phyloP scores from a whole-genome alignment of 176 grass and related monocot species.

The Aegilops tauschii region DNA sequence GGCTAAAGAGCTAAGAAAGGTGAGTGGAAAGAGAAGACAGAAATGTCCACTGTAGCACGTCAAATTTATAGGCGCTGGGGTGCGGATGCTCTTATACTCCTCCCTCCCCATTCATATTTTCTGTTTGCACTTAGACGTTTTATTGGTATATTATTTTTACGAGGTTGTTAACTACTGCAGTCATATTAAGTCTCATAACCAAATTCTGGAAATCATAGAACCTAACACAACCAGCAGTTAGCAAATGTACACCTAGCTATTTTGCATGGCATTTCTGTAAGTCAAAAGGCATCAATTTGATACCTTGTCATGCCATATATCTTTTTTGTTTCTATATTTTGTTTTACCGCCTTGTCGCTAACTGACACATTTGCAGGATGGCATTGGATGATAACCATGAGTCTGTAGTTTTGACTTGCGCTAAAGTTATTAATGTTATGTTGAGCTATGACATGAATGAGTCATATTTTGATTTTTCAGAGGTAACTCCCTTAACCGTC shows the following conservation, averaged over 20 bases:
- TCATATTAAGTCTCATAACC: background rate
- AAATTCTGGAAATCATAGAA: slow-evolving; percentile 3
- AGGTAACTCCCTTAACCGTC: slow-evolving; percentile 45
- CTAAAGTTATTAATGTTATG: slow-evolving; percentile 66
- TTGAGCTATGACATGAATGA: slow-evolving; percentile 79
- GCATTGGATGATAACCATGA: slow-evolving; percentile 95
- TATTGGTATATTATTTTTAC: background rate
- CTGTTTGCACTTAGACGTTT: background rate
- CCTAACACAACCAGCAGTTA: background rate
- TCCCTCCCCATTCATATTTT: background rate
- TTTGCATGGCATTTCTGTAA: background rate
- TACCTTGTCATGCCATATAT: background rate
- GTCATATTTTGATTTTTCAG: slow-evolving; percentile 59
- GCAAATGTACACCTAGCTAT: background rate
- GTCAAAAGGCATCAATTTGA: background rate
- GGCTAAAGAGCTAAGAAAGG: no score
- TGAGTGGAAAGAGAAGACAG: no score
- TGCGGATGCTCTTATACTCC: background rate
- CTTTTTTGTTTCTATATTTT: slow-evolving; percentile 12
- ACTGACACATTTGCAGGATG: slow-evolving; percentile 66
- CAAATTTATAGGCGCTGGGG: background rate
- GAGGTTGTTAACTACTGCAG: background rate
- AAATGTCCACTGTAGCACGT: background rate
- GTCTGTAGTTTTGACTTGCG: slow-evolving; percentile 85
- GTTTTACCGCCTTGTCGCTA: slow-evolving; percentile 17